These are phyloP conservation scores for Alternaria sp. DNA, from an alignment of 2,329 filamentous ascomycete genomes.

Conservation along the genomic window DNA sequence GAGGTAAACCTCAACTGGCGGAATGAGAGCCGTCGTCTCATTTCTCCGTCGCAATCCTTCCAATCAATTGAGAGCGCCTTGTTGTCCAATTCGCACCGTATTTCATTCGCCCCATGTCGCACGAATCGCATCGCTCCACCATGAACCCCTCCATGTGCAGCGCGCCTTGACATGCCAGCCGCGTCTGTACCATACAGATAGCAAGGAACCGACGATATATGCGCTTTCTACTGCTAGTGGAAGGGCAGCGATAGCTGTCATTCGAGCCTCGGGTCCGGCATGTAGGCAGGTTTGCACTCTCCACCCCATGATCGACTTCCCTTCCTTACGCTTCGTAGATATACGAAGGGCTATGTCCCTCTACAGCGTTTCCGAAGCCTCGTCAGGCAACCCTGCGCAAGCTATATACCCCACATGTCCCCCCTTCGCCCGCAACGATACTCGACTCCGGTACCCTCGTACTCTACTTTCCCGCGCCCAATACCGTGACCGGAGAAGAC, in stretches of 20 bases:
- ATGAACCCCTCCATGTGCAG: conserved; percentile 11
- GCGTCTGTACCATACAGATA: conserved; percentile 19
- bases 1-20: conserved; percentile 30
- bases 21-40: conserved; percentile 43
- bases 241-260: conserved; percentile 86
- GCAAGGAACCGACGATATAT: conserved; percentile 73
- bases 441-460: conserved; percentile 81
- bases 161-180: conserved; percentile 20
- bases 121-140: background rate
- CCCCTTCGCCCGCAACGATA: conserved; percentile 53
- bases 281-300: conserved; percentile 65
- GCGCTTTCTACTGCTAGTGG: conserved; percentile 88
- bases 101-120: background rate
- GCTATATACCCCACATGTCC: conserved; percentile 65
- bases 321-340: conserved; percentile 57
- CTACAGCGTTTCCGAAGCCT: conserved; percentile 60
- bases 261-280: conserved; percentile 82
- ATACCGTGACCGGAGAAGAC: conserved; percentile 90
- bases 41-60: conserved; percentile 17
- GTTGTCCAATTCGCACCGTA: background rate
- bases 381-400: conserved; percentile 75
- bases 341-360: conserved; percentile 67
- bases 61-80: background rate
- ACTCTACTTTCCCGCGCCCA: conserved; percentile 80
- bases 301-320: background rate